Conservation (phyloP, 345 rosid species). For the Microcos paniculata region DNA sequence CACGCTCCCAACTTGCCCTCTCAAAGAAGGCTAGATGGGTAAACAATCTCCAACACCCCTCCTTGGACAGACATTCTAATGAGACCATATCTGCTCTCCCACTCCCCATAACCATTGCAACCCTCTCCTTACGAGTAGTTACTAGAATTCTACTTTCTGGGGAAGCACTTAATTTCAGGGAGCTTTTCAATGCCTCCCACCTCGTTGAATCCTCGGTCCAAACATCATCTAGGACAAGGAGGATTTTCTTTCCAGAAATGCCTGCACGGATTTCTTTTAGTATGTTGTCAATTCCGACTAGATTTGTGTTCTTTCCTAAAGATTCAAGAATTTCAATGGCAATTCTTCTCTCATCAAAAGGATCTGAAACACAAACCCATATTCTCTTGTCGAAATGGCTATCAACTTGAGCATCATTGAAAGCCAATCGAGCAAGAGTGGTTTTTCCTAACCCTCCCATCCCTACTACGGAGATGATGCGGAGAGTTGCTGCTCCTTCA, state of each 20-base stretch:
- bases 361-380: constrained; percentile 11
- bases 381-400: constrained; percentile 1
- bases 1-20: not conserved
- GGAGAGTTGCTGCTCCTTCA: not conserved
- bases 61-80: not conserved
- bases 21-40: constrained; percentile 14
- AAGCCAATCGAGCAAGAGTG: not conserved
- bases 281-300: not conserved
- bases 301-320: not conserved
- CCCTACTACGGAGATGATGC: not conserved
- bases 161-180: constrained; percentile 13
- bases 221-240: too few relatives aligned
- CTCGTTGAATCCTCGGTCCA: not conserved
- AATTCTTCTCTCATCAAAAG: constrained; percentile 4
- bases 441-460: not conserved
- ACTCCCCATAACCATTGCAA: constrained; percentile 4
- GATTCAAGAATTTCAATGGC: constrained; percentile 18
- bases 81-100: not conserved
- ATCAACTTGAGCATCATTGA: not conserved
- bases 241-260: not conserved
- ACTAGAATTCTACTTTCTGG: constrained; percentile 21
- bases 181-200: not conserved
- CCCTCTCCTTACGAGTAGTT: constrained; percentile 20
- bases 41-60: constrained; percentile 21
- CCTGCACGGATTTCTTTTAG: not conserved